Evolutionary conservation across 2,329 filamentous ascomycete genomes (phyloP).

Genomic region (Aspergillus neoniger): DNA sequence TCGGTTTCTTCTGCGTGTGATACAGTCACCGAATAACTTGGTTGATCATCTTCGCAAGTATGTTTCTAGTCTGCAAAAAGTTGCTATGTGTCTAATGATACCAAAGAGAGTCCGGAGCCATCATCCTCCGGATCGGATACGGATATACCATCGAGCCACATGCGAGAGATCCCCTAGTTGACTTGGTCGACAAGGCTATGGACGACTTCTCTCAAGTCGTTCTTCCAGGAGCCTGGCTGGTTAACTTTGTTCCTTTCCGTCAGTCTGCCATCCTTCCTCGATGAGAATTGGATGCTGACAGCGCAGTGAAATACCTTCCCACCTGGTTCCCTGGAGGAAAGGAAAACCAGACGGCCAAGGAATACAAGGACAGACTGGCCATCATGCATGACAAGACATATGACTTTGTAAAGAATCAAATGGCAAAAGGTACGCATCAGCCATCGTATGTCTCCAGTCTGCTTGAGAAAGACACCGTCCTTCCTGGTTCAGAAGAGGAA

Average conservation of each 20-base stretch:
- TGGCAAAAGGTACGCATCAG: conserved; percentile 32
- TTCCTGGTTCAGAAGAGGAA: neutral
- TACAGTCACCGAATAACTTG: conserved; percentile 43
- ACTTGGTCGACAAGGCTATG: conserved; percentile 39
- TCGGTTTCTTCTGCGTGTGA: conserved; percentile 46
- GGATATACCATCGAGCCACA: conserved; percentile 31
- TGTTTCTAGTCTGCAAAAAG: neutral
- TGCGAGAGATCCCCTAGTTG: conserved; percentile 37
- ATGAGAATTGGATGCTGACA: too few relatives aligned
- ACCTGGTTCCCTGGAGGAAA: neutral
- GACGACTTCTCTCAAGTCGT: neutral
- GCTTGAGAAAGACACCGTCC: conserved; percentile 18
- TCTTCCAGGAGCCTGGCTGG: neutral
- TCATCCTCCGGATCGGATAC: conserved; percentile 47
- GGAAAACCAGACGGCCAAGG: neutral
- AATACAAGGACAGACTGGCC: neutral
- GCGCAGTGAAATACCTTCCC: neutral
- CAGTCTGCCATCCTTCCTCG: too few relatives aligned
- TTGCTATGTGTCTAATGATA: too few relatives aligned
- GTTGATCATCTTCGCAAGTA: conserved; percentile 45
- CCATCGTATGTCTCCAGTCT: conserved; percentile 46
- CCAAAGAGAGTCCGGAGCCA: conserved; percentile 37
- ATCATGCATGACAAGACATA: conserved; percentile 43
- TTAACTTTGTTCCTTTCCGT: neutral
- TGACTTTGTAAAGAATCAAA: conserved; percentile 46